phyloP scores from a whole-genome alignment of 2,329 filamentous ascomycete species.

The Fusarium multiceps region DNA sequence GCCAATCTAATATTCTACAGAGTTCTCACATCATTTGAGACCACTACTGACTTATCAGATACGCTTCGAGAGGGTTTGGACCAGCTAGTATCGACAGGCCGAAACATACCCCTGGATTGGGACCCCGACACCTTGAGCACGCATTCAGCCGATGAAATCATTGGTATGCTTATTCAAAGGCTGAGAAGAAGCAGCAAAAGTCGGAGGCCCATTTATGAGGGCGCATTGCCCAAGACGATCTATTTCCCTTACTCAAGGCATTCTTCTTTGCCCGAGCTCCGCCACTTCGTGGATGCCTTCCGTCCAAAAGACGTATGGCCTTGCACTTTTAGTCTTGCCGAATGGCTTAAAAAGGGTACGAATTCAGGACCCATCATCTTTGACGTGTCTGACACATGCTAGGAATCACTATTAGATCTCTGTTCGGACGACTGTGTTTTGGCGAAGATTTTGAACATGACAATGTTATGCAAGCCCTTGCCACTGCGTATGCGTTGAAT shows the following conservation, averaged over 20 bases:
- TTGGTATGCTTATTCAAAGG: slow-evolving; percentile 27
- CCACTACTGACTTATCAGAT: slow-evolving; percentile 14
- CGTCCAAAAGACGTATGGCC: slow-evolving; percentile 82
- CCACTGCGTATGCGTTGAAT: neutral
- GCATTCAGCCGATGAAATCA: slow-evolving; percentile 22
- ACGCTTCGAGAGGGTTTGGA: slow-evolving; percentile 30
- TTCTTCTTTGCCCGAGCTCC: slow-evolving; percentile 85
- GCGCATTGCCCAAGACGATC: slow-evolving; percentile 56
- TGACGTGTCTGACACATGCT: neutral
- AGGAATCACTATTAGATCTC: slow-evolving; percentile 69
- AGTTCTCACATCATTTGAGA: slow-evolving; percentile 19
- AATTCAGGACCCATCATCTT: too few species aligned
- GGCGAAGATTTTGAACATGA: slow-evolving; percentile 73
- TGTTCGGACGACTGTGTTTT: slow-evolving; percentile 79
- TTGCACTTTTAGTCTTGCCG: slow-evolving; percentile 74
- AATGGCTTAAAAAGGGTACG: slow-evolving; percentile 69
- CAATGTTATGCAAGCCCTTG: slow-evolving; percentile 60
- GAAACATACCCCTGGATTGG: slow-evolving; percentile 44
- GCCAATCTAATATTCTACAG: slow-evolving; percentile 28
- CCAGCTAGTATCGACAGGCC: slow-evolving; percentile 36
- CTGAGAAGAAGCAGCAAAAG: slow-evolving; percentile 1
- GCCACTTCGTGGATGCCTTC: slow-evolving; percentile 74
- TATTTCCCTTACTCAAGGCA: slow-evolving; percentile 89
- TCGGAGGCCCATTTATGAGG: neutral
- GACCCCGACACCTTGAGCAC: slow-evolving; percentile 29